These are phyloP conservation scores for Panus rudis DNA, from an alignment of 768 basidiomycete genomes.

Conservation along the genomic window DNA sequence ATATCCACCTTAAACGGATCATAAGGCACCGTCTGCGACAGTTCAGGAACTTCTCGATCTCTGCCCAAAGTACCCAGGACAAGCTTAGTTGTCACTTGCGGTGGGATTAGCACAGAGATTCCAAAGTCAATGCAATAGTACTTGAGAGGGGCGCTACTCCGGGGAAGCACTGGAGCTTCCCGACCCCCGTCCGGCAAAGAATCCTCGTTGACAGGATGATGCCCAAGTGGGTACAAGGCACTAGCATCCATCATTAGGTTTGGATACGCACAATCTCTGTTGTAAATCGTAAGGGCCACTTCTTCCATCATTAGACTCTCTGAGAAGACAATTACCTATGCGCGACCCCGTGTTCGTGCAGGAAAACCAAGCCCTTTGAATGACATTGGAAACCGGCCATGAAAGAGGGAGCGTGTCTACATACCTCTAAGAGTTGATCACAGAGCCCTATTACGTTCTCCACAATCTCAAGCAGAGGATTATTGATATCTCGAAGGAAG, in stretches of 20 bases:
- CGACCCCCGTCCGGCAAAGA: neutral
- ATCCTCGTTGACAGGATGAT: slow-evolving; percentile 3
- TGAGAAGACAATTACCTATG: too few species aligned
- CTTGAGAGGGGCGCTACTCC: slow-evolving; percentile 1
- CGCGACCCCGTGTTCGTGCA: slow-evolving; percentile 15
- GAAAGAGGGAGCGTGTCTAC: neutral
- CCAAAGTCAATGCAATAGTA: slow-evolving; percentile 25
- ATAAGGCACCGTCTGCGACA: slow-evolving; percentile 11
- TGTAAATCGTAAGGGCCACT: neutral
- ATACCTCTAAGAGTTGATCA: slow-evolving; percentile 16
- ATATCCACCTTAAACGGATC: slow-evolving; percentile 21
- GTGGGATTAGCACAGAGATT: slow-evolving; percentile 14
- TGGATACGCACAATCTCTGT: slow-evolving; percentile 2
- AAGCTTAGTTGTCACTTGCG: neutral
- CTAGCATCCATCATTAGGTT: slow-evolving; percentile 11
- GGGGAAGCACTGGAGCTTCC: neutral
- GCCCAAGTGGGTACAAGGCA: slow-evolving; percentile 10
- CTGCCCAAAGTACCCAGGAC: slow-evolving; percentile 12
- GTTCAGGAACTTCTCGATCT: slow-evolving; percentile 15
- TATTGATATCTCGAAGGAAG: slow-evolving; percentile 11
- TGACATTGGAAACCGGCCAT: neutral
- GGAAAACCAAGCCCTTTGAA: slow-evolving; percentile 13
- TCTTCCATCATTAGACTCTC: too few species aligned
- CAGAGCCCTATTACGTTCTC: slow-evolving; percentile 19
- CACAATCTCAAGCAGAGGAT: slow-evolving; percentile 13